Base-by-base conservation (phyloP, 352 stramenopile species). In the Globisporangium nodosum region DNA sequence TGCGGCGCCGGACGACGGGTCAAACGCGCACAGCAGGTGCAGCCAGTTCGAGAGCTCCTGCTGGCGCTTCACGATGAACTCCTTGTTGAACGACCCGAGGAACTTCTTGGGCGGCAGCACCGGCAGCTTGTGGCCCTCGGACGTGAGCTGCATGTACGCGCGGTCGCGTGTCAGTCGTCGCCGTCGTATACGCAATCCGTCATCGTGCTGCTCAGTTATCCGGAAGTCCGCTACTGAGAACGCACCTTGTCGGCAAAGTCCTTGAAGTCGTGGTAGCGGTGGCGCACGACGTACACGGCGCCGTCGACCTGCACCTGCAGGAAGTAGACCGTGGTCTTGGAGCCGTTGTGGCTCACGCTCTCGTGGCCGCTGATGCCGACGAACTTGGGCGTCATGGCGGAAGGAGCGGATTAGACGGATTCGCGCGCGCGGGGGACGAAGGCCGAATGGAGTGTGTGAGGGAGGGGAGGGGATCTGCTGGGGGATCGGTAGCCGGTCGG, bases 21-120 rank as follows among this genome's bases (percentile, higher is more conserved):
- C 78, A 71, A 71, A 89, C 20, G 79, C 77, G 61, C 79, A 92
- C 31, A 96, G 68, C 56, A 94, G 62, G 50, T 95, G 83, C 6
- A 96, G 66, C 87, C 87, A 96, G 62, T 85, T 84, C 49, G 85
- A 80, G 33, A 96, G 68, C 64, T 96, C 87, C 60, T 92, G 77
- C 67, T 94, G 86, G 13, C 87, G 82, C 67, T 94, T 92, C 66
- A 90, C 80, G 54, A 96, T 90, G 54, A 96, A 96, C 50, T 94
- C 85, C 62, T 91, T 90, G 74, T 94, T 93, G 55, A 94, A 89
- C 56, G 81, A 90, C 48, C 87, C 87, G 18, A 96, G 57, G 61
- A 96, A 91, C 69, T 96, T 96, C 63, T 94, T 94, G 3, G 87
- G 85, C 33, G 87, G 87, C 31, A 96, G 68, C 47, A 82, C 80